Percentiles rank a stretch among this genome's conserved stretches.
These are phyloP conservation scores for Rhizoctonia solani DNA, from an alignment of 1,284 basidiomycete species.

Conservation along the genomic window DNA sequence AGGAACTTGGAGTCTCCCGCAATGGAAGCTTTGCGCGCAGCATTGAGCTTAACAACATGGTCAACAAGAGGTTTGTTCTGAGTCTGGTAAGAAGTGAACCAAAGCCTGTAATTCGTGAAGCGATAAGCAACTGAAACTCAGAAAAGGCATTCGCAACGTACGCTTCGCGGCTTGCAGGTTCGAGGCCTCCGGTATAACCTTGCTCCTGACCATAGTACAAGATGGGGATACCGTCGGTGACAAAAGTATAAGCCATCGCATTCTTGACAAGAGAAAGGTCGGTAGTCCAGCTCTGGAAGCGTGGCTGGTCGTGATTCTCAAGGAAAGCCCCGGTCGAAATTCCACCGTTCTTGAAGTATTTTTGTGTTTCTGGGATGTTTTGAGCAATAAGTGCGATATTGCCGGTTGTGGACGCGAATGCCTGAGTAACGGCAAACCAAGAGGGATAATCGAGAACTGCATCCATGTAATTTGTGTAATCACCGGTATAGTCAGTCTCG, in stretches of 20 bases:
- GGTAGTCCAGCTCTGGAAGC: constrained; percentile 44
- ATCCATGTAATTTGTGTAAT: constrained; percentile 50
- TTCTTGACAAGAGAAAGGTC: constrained; percentile 46
- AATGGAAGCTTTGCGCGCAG: constrained; percentile 61
- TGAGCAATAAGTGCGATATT: constrained; percentile 47
- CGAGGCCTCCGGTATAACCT: constrained; percentile 51
- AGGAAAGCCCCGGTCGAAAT: constrained; percentile 50
- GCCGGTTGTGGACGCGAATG: constrained; percentile 39
- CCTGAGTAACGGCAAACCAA: not conserved
- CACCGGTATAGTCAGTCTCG: constrained; percentile 39
- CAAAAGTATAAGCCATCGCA: constrained; percentile 50
- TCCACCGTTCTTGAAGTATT: constrained; percentile 41
- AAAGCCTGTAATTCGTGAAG: constrained; percentile 52
- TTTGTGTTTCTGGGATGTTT: constrained; percentile 43
- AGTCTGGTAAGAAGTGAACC: constrained; percentile 57
- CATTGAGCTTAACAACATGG: constrained; percentile 61
- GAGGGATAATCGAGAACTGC: too few species aligned
- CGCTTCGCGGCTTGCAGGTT: constrained; percentile 66
- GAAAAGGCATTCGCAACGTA: constrained; percentile 48
- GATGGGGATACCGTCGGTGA: constrained; percentile 58
- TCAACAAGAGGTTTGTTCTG: constrained; percentile 55
- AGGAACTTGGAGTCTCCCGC: constrained; percentile 55
- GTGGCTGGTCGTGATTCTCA: constrained; percentile 52
- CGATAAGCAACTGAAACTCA: not conserved
- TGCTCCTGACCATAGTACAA: constrained; percentile 62